These are phyloP conservation scores for Mortierella sp. DNA, from an alignment of 371 early-diverging fungal species.

Conservation along the genomic window DNA sequence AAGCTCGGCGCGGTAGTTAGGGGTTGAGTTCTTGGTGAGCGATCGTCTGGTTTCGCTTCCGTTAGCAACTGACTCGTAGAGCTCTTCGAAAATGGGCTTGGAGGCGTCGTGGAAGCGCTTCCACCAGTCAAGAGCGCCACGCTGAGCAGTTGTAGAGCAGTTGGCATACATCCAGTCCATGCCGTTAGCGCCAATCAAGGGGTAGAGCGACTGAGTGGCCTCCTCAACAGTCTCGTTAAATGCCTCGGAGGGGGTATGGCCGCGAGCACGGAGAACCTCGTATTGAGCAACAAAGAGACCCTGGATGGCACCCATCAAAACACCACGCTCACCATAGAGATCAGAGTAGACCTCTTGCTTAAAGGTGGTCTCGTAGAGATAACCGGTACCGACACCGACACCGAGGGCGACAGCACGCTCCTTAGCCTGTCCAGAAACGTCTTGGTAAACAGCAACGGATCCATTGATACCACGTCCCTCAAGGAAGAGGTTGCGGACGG, in stretches of 20 bases:
- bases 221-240: conserved; percentile 99
- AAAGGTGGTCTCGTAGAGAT: conserved; percentile 97
- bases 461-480: conserved; percentile 98
- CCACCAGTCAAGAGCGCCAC: conserved; percentile 98
- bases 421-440: conserved; percentile 92
- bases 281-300: conserved; percentile 98
- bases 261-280: conserved; percentile 95
- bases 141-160: conserved; percentile 96
- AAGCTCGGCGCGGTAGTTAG: conserved; percentile 93
- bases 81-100: conserved; percentile 94
- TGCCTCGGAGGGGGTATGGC: conserved; percentile 97
- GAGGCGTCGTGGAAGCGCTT: conserved; percentile 92
- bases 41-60: conserved; percentile 93
- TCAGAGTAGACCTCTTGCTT: conserved; percentile 98
- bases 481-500: conserved; percentile 96
- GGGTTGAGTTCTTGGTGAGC: conserved; percentile 88
- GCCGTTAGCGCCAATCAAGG: conserved; percentile 96
- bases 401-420: conserved; percentile 95
- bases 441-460: conserved; percentile 96
- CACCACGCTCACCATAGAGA: conserved; percentile 97
- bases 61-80: conserved; percentile 90
- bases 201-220: conserved; percentile 97
- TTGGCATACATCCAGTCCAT: conserved; percentile 98
- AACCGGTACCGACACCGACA: conserved; percentile 96
- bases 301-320: conserved; percentile 98